Base-by-base conservation (phyloP, 1,139 yeast species). In the Taphrina flavorubra region DNA sequence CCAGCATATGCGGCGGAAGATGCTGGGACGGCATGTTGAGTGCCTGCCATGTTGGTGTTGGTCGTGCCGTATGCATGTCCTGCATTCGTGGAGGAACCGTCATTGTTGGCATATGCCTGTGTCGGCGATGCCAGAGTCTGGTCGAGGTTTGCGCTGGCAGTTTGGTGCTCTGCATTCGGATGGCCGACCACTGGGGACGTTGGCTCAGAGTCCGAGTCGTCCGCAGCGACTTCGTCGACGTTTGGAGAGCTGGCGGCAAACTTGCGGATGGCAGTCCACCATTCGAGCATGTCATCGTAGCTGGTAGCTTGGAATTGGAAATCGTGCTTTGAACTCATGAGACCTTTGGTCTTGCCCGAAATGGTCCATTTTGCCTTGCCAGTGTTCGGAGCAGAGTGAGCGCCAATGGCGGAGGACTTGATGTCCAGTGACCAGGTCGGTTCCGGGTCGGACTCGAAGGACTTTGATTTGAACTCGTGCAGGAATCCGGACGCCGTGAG, bases 341-440 rank as follows among this genome's bases (percentile, higher is more conserved):
- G 37, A n/a, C 67, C 67, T 46, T 63, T 63, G 55, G 61, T 55
- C 74, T 82, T 83, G 65, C 85, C 85, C 47, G 78, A 76, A 59
- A 84, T 71, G 59, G 75, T 76, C 75, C 84, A 82, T 72, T 79
- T 80, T 75, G 75, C 77, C 70, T 81, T 81, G 31, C 80, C 81
- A 18, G 77, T 72, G 40, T 74, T 76, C 16, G 76, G 76, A 14
- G 76, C 71, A 5, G 78, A 74, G 18, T 80, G 76, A 2, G 79
- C 77, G 31, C 82, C 83, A 20, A 83, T 70, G 51, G 77, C 73
- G 64, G 82, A 77, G 36, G 82, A 85, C 6, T 86, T 86, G 60
- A 84, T 74, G 71, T 80, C 83, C 37, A 84, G 73, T 42, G 83
- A 80, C 69, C 82, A 74, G 56, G 80, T 80, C 8, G 86, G 86